These are phyloP conservation scores for Venturia asperata DNA, from an alignment of 2,329 filamentous ascomycete species.

Conservation along the genomic window DNA sequence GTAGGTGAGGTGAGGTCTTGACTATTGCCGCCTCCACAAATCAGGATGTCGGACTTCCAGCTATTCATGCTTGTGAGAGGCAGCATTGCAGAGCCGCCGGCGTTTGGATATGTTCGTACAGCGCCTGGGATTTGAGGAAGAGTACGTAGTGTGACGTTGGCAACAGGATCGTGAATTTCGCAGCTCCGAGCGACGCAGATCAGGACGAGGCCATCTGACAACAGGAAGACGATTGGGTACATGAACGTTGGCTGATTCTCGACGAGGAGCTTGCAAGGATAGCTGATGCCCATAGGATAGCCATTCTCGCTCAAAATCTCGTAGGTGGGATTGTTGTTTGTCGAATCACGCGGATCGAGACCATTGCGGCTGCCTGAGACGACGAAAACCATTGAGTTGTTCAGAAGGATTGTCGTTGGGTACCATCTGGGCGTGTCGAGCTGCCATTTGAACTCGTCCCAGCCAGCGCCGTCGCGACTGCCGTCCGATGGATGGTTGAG, in stretches of 20 bases:
- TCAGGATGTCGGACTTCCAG: conserved; percentile 48
- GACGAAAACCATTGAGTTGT: conserved; percentile 52
- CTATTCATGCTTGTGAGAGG: conserved; percentile 46
- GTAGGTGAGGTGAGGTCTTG: conserved; percentile 53
- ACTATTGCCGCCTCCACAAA: conserved; percentile 54
- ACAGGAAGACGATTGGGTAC: conserved; percentile 56
- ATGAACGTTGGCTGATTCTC: conserved; percentile 57
- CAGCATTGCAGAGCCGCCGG: conserved; percentile 51
- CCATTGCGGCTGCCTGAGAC: conserved; percentile 55
- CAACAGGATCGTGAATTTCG: conserved; percentile 47
- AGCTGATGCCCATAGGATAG: conserved; percentile 41
- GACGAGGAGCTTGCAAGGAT: conserved; percentile 47
- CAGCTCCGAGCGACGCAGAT: conserved; percentile 50
- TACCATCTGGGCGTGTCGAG: conserved; percentile 54
- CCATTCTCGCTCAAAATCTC: conserved; percentile 49
- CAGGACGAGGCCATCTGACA: conserved; percentile 51
- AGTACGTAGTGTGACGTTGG: conserved; percentile 39
- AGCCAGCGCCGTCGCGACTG: conserved; percentile 43
- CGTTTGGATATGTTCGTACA: conserved; percentile 55
- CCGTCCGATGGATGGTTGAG: conserved; percentile 42
- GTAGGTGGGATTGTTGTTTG: conserved; percentile 59
- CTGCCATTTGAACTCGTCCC: conserved; percentile 51
- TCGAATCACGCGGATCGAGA: conserved; percentile 45
- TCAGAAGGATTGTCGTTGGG: conserved; percentile 51
- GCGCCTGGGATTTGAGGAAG: conserved; percentile 49